Evolutionary conservation across 768 basidiomycete genomes (phyloP).

Genomic region (Hericium alpestre): DNA sequence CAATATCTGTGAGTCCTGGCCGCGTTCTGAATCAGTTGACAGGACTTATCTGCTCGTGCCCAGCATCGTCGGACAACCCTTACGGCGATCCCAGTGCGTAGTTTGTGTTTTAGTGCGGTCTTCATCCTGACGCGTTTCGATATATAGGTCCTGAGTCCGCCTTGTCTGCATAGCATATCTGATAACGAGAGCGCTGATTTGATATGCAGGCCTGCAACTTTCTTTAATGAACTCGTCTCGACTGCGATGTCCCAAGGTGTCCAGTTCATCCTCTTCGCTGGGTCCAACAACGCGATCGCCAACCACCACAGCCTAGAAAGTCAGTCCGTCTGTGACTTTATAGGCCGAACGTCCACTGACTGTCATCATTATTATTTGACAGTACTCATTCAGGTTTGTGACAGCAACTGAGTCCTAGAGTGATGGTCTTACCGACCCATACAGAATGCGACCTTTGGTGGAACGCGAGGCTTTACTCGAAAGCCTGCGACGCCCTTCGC

Average conservation of each 20-base stretch:
- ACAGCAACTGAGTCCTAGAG: neutral
- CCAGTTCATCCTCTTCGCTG: slow-evolving; percentile 5
- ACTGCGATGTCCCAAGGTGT: slow-evolving; percentile 1
- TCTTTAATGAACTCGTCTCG: slow-evolving; percentile 5
- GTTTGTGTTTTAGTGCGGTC: neutral
- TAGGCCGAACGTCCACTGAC: neutral
- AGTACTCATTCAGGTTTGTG: slow-evolving; percentile 7
- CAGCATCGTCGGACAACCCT: slow-evolving; percentile 5
- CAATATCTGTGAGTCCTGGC: slow-evolving; percentile 2
- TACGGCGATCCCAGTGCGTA: slow-evolving; percentile 9
- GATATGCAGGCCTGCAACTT: slow-evolving; percentile 4
- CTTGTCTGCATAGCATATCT: neutral
- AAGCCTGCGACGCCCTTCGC: slow-evolving; percentile 60
- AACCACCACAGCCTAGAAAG: slow-evolving; percentile 7
- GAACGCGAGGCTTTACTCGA: slow-evolving; percentile 62
- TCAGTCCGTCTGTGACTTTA: neutral
- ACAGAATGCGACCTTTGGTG: slow-evolving; percentile 73
- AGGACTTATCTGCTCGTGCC: neutral
- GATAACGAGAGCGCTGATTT: neutral
- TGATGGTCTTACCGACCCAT: neutral
- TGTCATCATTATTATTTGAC: neutral
- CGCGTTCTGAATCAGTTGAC: neutral
- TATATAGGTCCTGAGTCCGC: neutral
- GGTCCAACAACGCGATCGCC: slow-evolving; percentile 8
- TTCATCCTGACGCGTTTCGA: no score